Base-by-base conservation (phyloP, 2,329 filamentous ascomycete genomes). In the Curvularia eragrostidis region DNA sequence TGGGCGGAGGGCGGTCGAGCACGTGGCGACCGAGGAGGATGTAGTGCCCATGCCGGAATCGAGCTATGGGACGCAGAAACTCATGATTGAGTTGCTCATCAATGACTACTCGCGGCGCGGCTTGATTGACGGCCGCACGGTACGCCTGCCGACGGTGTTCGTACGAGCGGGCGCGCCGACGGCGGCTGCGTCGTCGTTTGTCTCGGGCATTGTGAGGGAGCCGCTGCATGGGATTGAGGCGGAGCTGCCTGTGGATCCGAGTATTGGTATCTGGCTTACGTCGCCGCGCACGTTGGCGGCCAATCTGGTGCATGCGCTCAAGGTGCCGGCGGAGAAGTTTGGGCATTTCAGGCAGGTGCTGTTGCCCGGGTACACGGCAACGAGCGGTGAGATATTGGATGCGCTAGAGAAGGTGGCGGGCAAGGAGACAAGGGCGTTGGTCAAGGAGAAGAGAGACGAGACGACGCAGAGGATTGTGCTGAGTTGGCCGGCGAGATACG, bases 151-250 rank as follows among this genome's bases (percentile, higher is more conserved):
- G 0, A 88, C 85, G 0, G 82, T 89, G 18, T 83, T 83, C 1
- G 85, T 89, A 21, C 81, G 87, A 0, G 85, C 86, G 0, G 87
- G 87, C 1, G 79, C 78, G 18, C 86, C 87, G 0, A 85, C 85
- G 4, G 82, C 82, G 1, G 87, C 87, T 0, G 87, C 87, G n/a
- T 86, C 83, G 1, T 85, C 84, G 0, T 89, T 88, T 65, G 77
- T 88, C 9, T 87, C 83, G 0, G 86, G 86, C 12, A 88, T 89
- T 73, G 85, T 89, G 52, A 80, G 87, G 21, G 87, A 89, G 75
- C 86, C 87, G 0, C 78, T 89, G 66, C 78, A 82, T 36, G 85
- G 85, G 0, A 47, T 80, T 51, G 81, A 82, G 62, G 82, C 79
- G 43, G 73, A 81, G 28, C 66, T 87, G 15, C 85, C 85, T 0